These are phyloP conservation scores for Solanum sparsipilum DNA, from an alignment of 257 asterid species.

Conservation along the genomic window DNA sequence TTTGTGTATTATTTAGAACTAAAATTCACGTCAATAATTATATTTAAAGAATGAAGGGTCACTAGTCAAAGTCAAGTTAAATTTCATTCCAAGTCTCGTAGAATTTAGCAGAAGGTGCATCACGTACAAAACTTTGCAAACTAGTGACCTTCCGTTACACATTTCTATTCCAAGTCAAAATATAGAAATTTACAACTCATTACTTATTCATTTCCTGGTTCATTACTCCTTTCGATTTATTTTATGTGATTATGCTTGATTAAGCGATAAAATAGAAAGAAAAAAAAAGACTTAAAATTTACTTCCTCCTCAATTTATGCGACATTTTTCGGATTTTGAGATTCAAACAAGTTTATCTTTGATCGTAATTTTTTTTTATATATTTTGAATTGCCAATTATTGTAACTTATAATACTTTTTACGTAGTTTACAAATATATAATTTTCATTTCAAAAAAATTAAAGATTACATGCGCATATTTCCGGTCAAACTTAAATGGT, in stretches of 20 bases:
- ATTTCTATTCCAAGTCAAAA: not conserved
- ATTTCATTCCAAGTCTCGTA: not conserved
- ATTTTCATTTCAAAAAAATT: too few relatives aligned
- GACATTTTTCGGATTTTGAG: accelerated
- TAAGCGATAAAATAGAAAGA: not conserved
- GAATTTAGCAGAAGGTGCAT: not conserved
- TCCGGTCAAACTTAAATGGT: too few relatives aligned
- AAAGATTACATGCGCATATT: accelerated
- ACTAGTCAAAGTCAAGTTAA: not conserved
- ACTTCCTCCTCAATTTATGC: too few relatives aligned
- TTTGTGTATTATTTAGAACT: not conserved
- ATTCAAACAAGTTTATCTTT: too few relatives aligned
- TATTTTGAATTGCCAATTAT: too few relatives aligned
- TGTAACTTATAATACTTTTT: too few relatives aligned
- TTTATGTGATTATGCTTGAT: not conserved
- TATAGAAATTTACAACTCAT: not conserved
- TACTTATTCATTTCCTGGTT: not conserved
- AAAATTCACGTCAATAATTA: not conserved
- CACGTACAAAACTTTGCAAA: not conserved
- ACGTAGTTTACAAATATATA: too few relatives aligned
- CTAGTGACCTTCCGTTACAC: not conserved
- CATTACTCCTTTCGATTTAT: not conserved
- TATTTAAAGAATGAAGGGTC: not conserved
- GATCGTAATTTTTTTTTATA: too few relatives aligned
- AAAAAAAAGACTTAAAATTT: not conserved